Base-by-base conservation (phyloP, 495 filamentous ascomycete species). In the Astrothelium subdiscretum region DNA sequence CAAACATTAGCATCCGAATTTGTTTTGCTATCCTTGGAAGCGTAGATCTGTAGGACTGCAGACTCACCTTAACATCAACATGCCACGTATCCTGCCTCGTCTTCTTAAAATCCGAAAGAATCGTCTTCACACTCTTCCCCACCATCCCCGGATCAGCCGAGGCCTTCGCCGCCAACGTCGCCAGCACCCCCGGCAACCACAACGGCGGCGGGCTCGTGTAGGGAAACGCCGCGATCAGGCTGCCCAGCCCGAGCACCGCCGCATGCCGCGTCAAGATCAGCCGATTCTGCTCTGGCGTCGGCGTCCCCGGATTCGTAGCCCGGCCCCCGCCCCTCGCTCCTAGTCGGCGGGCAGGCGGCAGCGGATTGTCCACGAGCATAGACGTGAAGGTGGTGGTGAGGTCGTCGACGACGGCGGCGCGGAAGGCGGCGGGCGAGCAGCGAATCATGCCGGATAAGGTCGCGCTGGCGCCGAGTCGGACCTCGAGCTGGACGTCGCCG, bases 61-160 rank as follows among this genome's bases (percentile, higher is more conserved):
- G 43, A 65, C 80, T 69, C 70, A 96, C 94, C 89, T 95, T 97
- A 62, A 95, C 87, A 80, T 99, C 94, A 48, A 95, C 90, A 69
- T 88, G 85, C 94, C 94, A 99, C 67, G 92, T 99, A 80, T 99
- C 94, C 75, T 97, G 95, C 73, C 94, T 86, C 58, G 95, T 97
- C 82, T 97, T 99, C 77, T 99, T 99, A 74, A 99, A 99, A 67
- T 99, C 94, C 52, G 91, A 91, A 65, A 99, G 78, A 12, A 96
- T 91, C 22, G 80, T 83, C 81, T 99, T 99, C n/a, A 95, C 94
- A 65, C 94, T 96, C 72, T 95, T 95, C 5, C 95, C 95, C 59
- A 99, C 92, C 64, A 94, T 87, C 0, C 94, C 94, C 0, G 90
- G 87, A 68, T 97, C 94, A 59, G 80, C 89, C 15, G 92, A 90